Base-by-base conservation (phyloP, 2,329 filamentous ascomycete species). In the Trichophyton mentagrophytes region DNA sequence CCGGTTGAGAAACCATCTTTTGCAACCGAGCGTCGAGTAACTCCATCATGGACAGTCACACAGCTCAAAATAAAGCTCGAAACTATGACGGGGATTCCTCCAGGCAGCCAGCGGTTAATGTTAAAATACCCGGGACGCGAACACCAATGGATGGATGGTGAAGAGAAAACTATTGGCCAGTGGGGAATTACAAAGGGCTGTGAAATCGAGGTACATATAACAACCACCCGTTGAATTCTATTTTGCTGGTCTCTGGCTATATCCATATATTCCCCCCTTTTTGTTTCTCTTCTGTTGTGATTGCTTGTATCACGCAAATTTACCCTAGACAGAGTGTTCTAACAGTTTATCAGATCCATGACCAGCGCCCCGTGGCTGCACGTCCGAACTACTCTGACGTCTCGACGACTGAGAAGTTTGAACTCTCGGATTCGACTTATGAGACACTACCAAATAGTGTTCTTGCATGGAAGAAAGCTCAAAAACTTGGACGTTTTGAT, bases 401-500 rank as follows among this genome's bases (percentile, higher is more conserved):
- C 51, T 87, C 87, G 49, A 81, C 83, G 8, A 90, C 96, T 3
- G 84, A 90, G 61, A 96, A 96, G 77, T 97, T 93, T 73, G 84
- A 87, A 64, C 87, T 99, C 81, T 89, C 90, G n/a, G 79, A 82
- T 59, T 81, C 86, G 57, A 87, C 91, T 70, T 99, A 99, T 75
- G 90, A 90, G 71, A 84, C 85, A 69, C 90, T 91, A 70, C 79
- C 85, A 49, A 89, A 96, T 74, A 92, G 88, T 2, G 93, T 99
- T 13, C 82, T 96, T 25, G 89, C 91, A 4, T 97, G 90, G 90
- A 99, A 99, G 77, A 92, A 89, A 76, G 79, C 85, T n/a, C 86
- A 96, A 73, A 91, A 95, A 72, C 83, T 97, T n/a, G 93, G 93
- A 58, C 89, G 93, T 40, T 99, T 99, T 75, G 90, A 97, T 71